These are phyloP conservation scores for Clonostachys chloroleuca DNA, from an alignment of 2,329 filamentous ascomycete species.

Conservation along the genomic window DNA sequence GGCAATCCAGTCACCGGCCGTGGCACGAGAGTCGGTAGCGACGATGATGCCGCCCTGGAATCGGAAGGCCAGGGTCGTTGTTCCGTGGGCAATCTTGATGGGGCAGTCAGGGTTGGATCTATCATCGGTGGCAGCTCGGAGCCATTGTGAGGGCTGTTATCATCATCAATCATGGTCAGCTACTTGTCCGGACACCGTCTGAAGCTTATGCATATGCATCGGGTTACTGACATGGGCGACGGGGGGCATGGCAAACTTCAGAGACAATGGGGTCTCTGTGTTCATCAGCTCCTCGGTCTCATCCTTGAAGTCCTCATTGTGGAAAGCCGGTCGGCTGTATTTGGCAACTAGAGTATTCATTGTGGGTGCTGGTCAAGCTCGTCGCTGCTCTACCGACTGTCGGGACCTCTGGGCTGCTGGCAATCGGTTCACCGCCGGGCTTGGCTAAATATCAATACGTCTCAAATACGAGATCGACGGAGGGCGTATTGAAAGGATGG, in stretches of 20 bases:
- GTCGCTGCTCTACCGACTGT: too few species aligned
- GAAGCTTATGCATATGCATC: neutral
- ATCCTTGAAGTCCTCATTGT: constrained; percentile 68
- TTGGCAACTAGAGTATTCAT: constrained; percentile 95
- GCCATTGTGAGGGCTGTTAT: constrained; percentile 76
- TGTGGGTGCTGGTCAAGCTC: constrained; percentile 1
- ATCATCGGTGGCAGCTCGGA: constrained; percentile 96
- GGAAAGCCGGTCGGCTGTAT: constrained; percentile 77
- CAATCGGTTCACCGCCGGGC: too few species aligned
- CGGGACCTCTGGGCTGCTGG: too few species aligned
- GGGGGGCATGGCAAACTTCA: constrained; percentile 94
- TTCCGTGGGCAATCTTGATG: constrained; percentile 99
- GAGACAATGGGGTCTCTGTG: constrained; percentile 69
- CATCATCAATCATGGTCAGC: too few species aligned
- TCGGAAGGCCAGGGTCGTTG: constrained; percentile 94
- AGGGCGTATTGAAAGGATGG: neutral
- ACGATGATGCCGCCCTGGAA: constrained; percentile 99
- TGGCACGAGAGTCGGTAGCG: constrained; percentile 94
- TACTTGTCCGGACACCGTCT: neutral
- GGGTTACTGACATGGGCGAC: constrained; percentile 70
- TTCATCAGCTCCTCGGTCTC: constrained; percentile 73
- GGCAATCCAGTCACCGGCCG: constrained; percentile 98
- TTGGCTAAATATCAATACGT: too few species aligned
- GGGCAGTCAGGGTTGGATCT: constrained; percentile 93
- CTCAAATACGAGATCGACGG: neutral